Evolutionary conservation across 139 green algal species (phyloP).

Genomic region (Chlamydomonas eustigma): DNA sequence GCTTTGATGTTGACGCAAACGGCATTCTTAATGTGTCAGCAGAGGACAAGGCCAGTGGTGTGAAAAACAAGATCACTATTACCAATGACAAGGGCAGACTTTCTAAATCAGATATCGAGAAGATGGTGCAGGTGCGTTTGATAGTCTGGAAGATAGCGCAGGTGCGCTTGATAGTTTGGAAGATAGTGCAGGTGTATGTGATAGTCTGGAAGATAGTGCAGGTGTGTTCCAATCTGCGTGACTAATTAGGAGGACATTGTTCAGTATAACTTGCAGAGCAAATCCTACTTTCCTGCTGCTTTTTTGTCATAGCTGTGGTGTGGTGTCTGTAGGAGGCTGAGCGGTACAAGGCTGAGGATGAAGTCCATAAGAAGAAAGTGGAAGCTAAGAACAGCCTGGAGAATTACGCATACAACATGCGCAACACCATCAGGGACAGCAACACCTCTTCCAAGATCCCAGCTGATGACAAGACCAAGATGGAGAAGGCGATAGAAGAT

Average conservation of each 20-base stretch:
- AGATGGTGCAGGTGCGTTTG: slow-evolving; percentile 83
- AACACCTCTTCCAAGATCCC: slow-evolving; percentile 76
- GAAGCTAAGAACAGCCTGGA: slow-evolving; percentile 94
- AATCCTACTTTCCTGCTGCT: too few relatives aligned
- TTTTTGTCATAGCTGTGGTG: too few relatives aligned
- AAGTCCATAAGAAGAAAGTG: slow-evolving; percentile 81
- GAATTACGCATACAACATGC: slow-evolving; percentile 92
- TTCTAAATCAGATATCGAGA: slow-evolving; percentile 98
- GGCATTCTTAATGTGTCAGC: slow-evolving; percentile 97
- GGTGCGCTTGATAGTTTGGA: too few relatives aligned
- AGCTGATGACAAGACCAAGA: slow-evolving; percentile 81
- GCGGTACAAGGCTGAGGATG: slow-evolving; percentile 98
- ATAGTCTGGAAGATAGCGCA: too few relatives aligned
- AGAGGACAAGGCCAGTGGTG: slow-evolving; percentile 94
- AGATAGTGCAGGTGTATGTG: too few relatives aligned
- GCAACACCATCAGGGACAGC: slow-evolving; percentile 91
- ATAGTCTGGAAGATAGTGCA: not conserved
- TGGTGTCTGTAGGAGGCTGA: slow-evolving; percentile 73
- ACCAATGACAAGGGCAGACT: slow-evolving; percentile 98
- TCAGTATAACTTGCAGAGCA: not conserved
- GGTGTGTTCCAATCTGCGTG: not conserved
- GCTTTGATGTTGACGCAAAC: slow-evolving; percentile 99
- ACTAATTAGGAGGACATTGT: not conserved
- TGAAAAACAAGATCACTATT: slow-evolving; percentile 99
- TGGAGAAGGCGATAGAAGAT: slow-evolving; percentile 80